Conservation (phyloP, 108 stramenopile genomes). For the Mayamaea pseudoterrestris region DNA sequence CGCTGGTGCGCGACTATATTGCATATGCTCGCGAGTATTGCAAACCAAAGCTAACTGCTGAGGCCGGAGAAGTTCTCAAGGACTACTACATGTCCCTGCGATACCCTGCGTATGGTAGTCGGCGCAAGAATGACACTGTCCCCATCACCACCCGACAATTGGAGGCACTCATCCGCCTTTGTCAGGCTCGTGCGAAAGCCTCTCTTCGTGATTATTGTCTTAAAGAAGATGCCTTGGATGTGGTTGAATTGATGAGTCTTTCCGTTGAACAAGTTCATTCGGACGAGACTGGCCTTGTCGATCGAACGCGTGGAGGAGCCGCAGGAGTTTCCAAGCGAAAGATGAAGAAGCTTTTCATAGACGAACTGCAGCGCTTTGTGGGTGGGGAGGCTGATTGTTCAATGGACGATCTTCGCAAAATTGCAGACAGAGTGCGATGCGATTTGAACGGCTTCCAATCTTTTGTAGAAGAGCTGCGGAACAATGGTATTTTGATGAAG, state of each 20-base stretch:
- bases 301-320: slow-evolving; percentile 58
- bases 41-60: slow-evolving; percentile 74
- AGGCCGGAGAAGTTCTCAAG: slow-evolving; percentile 77
- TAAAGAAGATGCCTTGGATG: slow-evolving; percentile 92
- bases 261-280: slow-evolving; percentile 62
- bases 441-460: slow-evolving; percentile 45
- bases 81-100: slow-evolving; percentile 85
- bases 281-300: slow-evolving; percentile 60
- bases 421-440: slow-evolving; percentile 49
- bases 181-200: slow-evolving; percentile 93
- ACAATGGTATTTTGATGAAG: slow-evolving; percentile 40
- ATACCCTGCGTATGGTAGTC: slow-evolving; percentile 32
- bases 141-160: slow-evolving; percentile 97
- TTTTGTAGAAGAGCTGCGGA: slow-evolving; percentile 64
- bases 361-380: slow-evolving; percentile 25
- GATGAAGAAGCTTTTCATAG: slow-evolving; percentile 31
- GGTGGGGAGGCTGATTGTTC: slow-evolving; percentile 31
- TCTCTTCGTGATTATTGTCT: slow-evolving; percentile 86
- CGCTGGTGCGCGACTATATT: slow-evolving; percentile 90
- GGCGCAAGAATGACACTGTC: slow-evolving; percentile 42
- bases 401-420: slow-evolving; percentile 43
- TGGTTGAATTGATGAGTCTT: slow-evolving; percentile 79
- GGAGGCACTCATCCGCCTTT: slow-evolving; percentile 86
- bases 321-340: slow-evolving; percentile 66
- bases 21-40: slow-evolving; percentile 92